Conservation (phyloP, 306 rosid species). For the Benincasa hispida region DNA sequence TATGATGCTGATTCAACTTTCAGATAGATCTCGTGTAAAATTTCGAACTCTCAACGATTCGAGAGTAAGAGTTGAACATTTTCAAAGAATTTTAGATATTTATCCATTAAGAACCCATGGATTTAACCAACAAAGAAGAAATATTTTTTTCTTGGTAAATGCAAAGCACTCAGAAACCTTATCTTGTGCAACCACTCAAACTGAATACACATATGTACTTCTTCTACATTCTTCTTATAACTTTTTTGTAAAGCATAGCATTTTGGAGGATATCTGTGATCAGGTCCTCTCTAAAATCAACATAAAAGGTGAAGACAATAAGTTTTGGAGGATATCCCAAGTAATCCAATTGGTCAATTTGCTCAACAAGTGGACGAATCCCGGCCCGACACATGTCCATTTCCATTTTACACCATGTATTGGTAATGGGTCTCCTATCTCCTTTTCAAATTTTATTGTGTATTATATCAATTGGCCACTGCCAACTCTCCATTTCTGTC, state of each 20-base stretch:
- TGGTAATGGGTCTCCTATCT: background rate
- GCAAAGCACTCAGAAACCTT: background rate
- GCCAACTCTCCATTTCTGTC: background rate
- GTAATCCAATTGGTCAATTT: background rate
- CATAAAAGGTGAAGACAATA: background rate
- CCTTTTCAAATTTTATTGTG: background rate
- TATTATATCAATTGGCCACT: background rate
- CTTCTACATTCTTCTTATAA: background rate
- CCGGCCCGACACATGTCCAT: background rate
- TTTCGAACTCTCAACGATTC: too few species aligned
- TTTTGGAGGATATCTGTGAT: background rate
- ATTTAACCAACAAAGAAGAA: background rate
- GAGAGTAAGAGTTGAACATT: too few species aligned
- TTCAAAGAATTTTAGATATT: background rate
- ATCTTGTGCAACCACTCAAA: background rate
- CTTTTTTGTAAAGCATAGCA: background rate
- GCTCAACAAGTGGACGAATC: background rate
- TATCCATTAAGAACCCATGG: background rate
- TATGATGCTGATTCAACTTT: too few species aligned
- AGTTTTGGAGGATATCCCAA: conserved; percentile 1
- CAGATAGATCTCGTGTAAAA: too few species aligned
- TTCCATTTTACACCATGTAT: background rate
- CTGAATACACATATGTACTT: background rate
- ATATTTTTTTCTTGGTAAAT: background rate
- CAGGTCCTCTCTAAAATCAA: background rate